phyloP scores from a whole-genome alignment of 257 asterid species.

The Solanum infundibuliforme region DNA sequence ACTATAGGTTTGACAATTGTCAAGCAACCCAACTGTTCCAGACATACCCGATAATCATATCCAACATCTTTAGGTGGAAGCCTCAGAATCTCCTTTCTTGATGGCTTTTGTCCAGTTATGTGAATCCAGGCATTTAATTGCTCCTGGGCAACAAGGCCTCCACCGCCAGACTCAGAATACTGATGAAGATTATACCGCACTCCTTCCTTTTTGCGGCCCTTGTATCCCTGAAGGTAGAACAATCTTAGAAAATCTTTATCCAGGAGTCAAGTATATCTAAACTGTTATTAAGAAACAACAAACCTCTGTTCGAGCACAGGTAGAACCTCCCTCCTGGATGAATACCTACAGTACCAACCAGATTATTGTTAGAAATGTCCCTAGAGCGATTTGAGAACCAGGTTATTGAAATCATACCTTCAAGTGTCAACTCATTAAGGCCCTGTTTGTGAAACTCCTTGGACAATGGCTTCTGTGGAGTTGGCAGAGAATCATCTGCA shows the following conservation, averaged over 20 bases:
- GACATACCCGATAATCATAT: slow-evolving; percentile 40
- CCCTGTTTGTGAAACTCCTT: slow-evolving; percentile 41
- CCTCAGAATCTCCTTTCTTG: slow-evolving; percentile 21
- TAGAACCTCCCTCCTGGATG: slow-evolving; percentile 17
- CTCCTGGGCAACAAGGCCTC: slow-evolving; percentile 57
- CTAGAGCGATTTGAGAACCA: neutral
- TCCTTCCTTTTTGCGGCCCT: slow-evolving; percentile 39
- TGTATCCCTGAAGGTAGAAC: slow-evolving; percentile 37
- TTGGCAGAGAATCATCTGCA: slow-evolving; percentile 6
- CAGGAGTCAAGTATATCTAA: neutral
- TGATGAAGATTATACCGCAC: slow-evolving; percentile 20
- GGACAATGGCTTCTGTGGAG: slow-evolving; percentile 17
- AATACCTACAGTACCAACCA: slow-evolving; percentile 13
- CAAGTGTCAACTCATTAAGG: slow-evolving; percentile 27
- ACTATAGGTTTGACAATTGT: neutral
- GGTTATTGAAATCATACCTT: slow-evolving; percentile 25
- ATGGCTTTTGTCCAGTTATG: slow-evolving; percentile 36
- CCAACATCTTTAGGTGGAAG: slow-evolving; percentile 24
- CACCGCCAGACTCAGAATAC: slow-evolving; percentile 14
- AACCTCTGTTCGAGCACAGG: slow-evolving; percentile 63
- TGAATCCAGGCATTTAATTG: slow-evolving; percentile 62
- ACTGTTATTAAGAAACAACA: neutral
- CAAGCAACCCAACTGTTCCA: neutral
- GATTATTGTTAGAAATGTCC: neutral
- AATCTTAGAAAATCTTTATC: neutral